Base-by-base conservation (phyloP, 768 basidiomycete species). In the Pilatotrama ljubarskyi region DNA sequence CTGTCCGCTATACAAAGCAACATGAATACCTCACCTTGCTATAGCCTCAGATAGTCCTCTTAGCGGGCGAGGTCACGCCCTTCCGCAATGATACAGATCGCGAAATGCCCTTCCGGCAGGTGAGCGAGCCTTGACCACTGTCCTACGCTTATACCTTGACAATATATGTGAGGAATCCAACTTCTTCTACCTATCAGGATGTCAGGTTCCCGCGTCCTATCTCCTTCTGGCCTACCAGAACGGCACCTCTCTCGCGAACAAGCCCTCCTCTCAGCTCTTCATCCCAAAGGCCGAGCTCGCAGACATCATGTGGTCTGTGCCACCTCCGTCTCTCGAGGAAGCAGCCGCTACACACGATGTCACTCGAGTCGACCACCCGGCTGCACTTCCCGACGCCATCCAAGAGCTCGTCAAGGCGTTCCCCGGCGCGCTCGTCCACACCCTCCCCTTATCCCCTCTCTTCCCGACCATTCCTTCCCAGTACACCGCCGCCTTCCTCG, bases 221-320 rank as follows among this genome's bases (percentile, higher is more conserved):
- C 72, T 94, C 13, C 74, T 94, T 18, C 74, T 90, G 9, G 73
- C 80, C 1, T 87, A 80, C 70, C 77, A 84, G 59, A 75, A 79
- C 41, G 80, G 78, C 20, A 80, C 80, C 13, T 75, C 78, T 4
- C 69, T 78, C n/a, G 75, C 73, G 3, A 68, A 69, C 9, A 70
- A 69, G 0, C 77, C 82, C 7, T 79, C 77, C 10, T 71, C 84
- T 7, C 82, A 85, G 7, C 78, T 98, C 35, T 94, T 90, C 73
- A 87, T 97, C 58, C 93, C 93, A 1, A 80, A 89, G 55, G 82
- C 84, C 18, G 84, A 88, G 51, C 77, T 85, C 3, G 84, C 77
- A 0, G 90, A 91, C 68, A 73, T 93, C 52, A 85, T 97, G 86
- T 98, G 95, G 95, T 89, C 87, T 6, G 85, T 91, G 2, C 85